These are phyloP conservation scores for Colletotrichum sp. DNA, from an alignment of 2,329 filamentous ascomycete species.

Conservation along the genomic window DNA sequence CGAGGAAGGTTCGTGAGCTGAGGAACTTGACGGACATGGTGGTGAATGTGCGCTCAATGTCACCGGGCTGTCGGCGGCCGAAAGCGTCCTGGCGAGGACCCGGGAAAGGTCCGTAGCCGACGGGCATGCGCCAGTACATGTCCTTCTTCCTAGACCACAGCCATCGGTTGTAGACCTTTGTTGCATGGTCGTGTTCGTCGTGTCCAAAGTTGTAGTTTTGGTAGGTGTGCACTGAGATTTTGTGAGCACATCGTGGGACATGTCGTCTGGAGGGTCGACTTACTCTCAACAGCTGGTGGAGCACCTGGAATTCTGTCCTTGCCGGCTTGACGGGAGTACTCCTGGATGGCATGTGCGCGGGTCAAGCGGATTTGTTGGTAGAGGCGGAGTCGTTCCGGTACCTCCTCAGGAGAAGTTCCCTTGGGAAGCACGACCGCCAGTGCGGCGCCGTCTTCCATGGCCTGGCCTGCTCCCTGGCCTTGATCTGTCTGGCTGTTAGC, in stretches of 20 bases:
- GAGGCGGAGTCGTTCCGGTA: constrained; percentile 60
- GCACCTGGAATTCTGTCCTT: constrained; percentile 35
- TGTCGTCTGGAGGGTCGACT: not conserved
- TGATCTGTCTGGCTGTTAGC: constrained; percentile 36
- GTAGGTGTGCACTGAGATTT: constrained; percentile 38
- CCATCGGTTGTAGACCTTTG: constrained; percentile 53
- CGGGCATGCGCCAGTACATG: constrained; percentile 47
- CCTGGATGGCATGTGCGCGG: constrained; percentile 62
- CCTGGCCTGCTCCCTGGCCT: constrained; percentile 64
- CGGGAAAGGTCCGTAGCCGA: constrained; percentile 50
- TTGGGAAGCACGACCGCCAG: constrained; percentile 59
- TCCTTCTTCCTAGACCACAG: constrained; percentile 41
- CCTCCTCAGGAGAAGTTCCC: constrained; percentile 45
- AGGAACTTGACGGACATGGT: constrained; percentile 55
- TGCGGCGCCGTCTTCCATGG: constrained; percentile 70
- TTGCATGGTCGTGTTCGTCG: constrained; percentile 61
- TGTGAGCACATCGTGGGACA: not conserved
- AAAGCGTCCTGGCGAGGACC: constrained; percentile 30
- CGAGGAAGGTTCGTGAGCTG: constrained; percentile 51
- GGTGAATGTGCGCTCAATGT: constrained; percentile 38
- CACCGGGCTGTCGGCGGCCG: constrained; percentile 7
- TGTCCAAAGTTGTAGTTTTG: constrained; percentile 59
- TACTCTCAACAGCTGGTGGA: constrained; percentile 1
- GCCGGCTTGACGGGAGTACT: constrained; percentile 58
- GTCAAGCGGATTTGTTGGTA: constrained; percentile 63